phyloP scores from a whole-genome alignment of 805 yeast species.

The Spathaspora sp. region DNA sequence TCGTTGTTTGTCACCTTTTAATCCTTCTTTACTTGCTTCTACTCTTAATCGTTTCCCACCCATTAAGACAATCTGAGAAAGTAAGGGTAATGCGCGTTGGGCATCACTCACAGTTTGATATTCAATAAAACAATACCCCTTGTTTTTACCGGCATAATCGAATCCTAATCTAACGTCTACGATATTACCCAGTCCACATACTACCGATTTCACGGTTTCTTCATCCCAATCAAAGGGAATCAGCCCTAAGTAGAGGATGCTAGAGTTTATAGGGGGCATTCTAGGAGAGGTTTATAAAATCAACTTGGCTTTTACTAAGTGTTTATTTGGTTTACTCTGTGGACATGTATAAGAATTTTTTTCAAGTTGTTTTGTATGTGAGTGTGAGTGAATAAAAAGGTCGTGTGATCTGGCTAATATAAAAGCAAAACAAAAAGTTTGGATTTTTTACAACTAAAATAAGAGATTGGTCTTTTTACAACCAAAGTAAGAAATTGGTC shows the following conservation, averaged over 20 bases:
- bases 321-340: background rate
- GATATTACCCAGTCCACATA: constrained; percentile 70
- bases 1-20: constrained; percentile 23
- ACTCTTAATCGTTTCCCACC: constrained; percentile 47
- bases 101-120: constrained; percentile 52
- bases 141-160: constrained; percentile 56
- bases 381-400: background rate
- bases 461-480: no score
- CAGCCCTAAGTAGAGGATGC: constrained; percentile 57
- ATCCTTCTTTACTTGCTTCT: constrained; percentile 61
- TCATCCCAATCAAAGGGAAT: constrained; percentile 73
- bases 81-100: constrained; percentile 39
- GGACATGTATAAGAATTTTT: background rate
- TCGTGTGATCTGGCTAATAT: background rate
- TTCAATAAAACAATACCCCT: constrained; percentile 68
- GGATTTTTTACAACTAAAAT: no score
- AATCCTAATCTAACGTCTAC: constrained; percentile 63
- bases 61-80: constrained; percentile 38
- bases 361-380: background rate
- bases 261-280: constrained; percentile 18
- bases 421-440: background rate
- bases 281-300: background rate
- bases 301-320: background rate
- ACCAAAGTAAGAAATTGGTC: no score
- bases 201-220: constrained; percentile 54